phyloP scores from a whole-genome alignment of 441 rosid genomes.

The Gossypium lobatum region DNA sequence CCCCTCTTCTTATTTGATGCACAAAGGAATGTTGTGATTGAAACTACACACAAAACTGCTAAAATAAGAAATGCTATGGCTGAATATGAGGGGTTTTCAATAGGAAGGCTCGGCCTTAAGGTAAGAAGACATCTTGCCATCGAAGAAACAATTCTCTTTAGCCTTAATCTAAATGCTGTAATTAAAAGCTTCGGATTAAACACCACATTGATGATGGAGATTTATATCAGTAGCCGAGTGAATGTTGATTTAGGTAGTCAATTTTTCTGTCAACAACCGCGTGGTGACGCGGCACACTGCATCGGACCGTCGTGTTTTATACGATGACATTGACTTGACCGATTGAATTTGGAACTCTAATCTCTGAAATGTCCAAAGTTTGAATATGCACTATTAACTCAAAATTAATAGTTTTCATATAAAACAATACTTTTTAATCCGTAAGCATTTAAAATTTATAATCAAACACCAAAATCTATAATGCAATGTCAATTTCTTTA shows the following conservation, averaged over 20 bases:
- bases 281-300: not conserved
- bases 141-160: not conserved
- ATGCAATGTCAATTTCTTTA: too few relatives aligned
- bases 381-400: not conserved
- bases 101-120: too few relatives aligned
- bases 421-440: too few relatives aligned
- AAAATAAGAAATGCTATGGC: too few relatives aligned
- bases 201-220: not conserved
- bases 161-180: not conserved
- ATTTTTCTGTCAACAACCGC: not conserved
- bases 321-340: conserved; percentile 4
- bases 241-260: not conserved
- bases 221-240: not conserved
- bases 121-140: conserved; percentile 22
- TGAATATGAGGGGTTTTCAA: too few relatives aligned
- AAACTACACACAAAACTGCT: too few relatives aligned
- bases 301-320: conserved; percentile 5
- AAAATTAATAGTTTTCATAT: too few relatives aligned
- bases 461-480: too few relatives aligned
- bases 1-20: conserved; percentile 16
- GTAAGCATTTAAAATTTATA: too few relatives aligned
- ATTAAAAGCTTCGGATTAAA: not conserved
- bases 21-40: conserved; percentile 17
- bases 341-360: not conserved
- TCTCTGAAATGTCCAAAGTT: not conserved